These are phyloP conservation scores for Oryza australiensis DNA, from an alignment of 176 grass and related monocot genomes.

Conservation along the genomic window DNA sequence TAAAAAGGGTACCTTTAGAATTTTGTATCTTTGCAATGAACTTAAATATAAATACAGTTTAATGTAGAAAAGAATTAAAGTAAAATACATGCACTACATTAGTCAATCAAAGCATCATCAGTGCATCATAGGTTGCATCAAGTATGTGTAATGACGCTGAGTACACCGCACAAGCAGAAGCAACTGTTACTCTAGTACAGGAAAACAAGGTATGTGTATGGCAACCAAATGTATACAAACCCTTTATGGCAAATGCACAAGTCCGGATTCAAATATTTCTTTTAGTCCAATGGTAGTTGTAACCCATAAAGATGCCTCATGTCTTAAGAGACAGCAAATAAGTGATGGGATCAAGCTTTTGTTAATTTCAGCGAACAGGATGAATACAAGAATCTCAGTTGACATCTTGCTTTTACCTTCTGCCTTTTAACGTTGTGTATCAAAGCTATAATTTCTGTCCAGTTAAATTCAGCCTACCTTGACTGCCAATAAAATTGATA, in stretches of 20 bases:
- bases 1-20: conserved; percentile 31
- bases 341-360: not conserved
- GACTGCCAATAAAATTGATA: not conserved
- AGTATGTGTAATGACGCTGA: not conserved
- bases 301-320: conserved; percentile 1
- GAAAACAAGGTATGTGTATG: not conserved
- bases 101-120: conserved; percentile 22
- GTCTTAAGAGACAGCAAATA: conserved; percentile 3
- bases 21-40: conserved; percentile 34
- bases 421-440: not conserved
- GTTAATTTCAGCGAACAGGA: not conserved
- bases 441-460: not conserved
- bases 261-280: not conserved
- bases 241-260: not conserved
- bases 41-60: conserved; percentile 18
- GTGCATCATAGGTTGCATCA: not conserved
- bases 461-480: not conserved
- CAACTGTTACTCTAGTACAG: conserved; percentile 8
- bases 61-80: conserved; percentile 11
- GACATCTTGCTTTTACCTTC: not conserved
- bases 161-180: not conserved
- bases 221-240: not conserved
- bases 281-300: not conserved
- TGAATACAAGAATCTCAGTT: not conserved
- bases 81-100: not conserved